Evolutionary conservation across 257 asterid species (phyloP).

Genomic region (Sherardia arvensis): DNA sequence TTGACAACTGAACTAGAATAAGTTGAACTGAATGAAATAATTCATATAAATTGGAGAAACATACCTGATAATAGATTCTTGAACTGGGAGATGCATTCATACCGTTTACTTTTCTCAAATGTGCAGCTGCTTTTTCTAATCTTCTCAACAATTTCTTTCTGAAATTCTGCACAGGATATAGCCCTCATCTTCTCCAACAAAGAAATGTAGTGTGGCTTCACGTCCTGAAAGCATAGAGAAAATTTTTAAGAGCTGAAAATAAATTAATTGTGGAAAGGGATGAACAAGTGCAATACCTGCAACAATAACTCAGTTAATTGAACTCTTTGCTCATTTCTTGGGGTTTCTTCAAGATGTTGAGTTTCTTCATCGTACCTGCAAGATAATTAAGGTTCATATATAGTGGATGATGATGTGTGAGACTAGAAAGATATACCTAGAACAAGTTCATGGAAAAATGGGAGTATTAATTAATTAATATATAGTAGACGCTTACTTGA

Average conservation of each 20-base stretch:
- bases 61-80: neutral
- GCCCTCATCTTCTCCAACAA: neutral
- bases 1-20: too few relatives aligned
- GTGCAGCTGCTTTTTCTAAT: neutral
- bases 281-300: neutral
- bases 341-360: neutral
- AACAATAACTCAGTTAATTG: neutral
- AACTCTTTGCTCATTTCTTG: neutral
- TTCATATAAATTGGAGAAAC: too few relatives aligned
- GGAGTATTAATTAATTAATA: too few relatives aligned
- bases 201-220: neutral
- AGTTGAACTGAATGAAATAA: too few relatives aligned
- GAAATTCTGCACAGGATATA: neutral
- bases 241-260: too few relatives aligned
- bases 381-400: neutral
- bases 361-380: neutral
- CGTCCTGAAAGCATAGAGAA: neutral
- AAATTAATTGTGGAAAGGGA: neutral
- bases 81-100: neutral
- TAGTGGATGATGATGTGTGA: neutral
- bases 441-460: too few relatives aligned
- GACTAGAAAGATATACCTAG: neutral
- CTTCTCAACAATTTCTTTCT: neutral
- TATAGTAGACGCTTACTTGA: neutral
- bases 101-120: neutral